A percentile compares a stretch with the other conserved stretches of the same genome.
Conservation (phyloP, 1,284 basidiomycete genomes). For the Meira nashicola region DNA sequence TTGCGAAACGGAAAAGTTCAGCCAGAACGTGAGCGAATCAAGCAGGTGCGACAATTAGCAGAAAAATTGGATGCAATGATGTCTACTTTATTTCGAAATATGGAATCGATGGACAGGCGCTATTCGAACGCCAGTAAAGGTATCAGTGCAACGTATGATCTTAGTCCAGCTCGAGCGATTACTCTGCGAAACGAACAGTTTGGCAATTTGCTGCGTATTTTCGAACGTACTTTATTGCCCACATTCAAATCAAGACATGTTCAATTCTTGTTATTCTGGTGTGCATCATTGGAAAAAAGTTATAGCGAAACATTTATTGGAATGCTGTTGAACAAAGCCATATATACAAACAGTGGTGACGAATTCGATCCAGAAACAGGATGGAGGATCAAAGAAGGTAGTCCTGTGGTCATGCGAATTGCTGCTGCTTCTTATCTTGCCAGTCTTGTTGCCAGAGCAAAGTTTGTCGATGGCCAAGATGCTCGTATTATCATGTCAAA, state of each 20-base stretch:
- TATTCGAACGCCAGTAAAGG: conserved; percentile 1
- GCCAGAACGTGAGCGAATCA: conserved; percentile 13
- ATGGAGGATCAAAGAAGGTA: conserved; percentile 7
- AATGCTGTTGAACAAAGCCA: conserved; percentile 78
- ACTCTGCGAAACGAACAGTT: conserved; percentile 57
- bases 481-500: conserved; percentile 73
- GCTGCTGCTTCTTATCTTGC: conserved; percentile 57
- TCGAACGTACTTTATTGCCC: conserved; percentile 83
- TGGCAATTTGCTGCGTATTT: conserved; percentile 81
- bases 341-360: conserved; percentile 62
- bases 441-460: conserved; percentile 83
- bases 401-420: conserved; percentile 42
- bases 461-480: conserved; percentile 72
- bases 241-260: conserved; percentile 97
- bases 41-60: conserved; percentile 72
- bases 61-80: conserved; percentile 86
- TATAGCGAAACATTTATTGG: conserved; percentile 92
- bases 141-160: background rate
- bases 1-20: conserved; percentile 26
- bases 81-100: conserved; percentile 75
- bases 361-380: background rate
- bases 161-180: conserved; percentile 9
- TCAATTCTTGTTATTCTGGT: conserved; percentile 95
- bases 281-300: conserved; percentile 77
- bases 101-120: conserved; percentile 56